Base-by-base conservation (phyloP, 2,329 filamentous ascomycete genomes). In the Calycina marina region DNA sequence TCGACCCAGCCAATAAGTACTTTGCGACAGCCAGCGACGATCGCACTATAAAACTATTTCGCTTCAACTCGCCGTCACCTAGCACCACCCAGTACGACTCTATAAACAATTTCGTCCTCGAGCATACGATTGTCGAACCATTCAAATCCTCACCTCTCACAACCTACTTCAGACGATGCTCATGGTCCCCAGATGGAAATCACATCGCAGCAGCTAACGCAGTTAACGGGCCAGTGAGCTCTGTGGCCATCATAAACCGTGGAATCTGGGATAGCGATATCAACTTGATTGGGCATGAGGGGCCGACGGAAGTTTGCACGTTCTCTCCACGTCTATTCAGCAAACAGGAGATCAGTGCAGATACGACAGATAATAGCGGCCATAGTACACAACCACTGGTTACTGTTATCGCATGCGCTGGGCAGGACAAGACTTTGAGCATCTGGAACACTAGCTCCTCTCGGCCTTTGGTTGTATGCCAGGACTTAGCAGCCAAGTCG, bases 21-120 rank as follows among this genome's bases (percentile, higher is more conserved):
- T 98, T 98, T 57, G 90, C 92, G 11, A 98, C 92, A 0, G 86
- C 92, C 2, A 93, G 85, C 58, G 90, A 98, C 55, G 90, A 98
- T 56, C 76, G 90, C 38, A 88, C 85, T 2, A 93, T 98, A 57
- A 93, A 93, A 55, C 83, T 98, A 47, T 96, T 93, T 57, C 76
- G 86, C 37, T 98, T 94, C 55, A 93, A 82, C 2, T 80, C 88
- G 1, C 86, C 90, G 0, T 71, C 78, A 1, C 82, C 90, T 6
- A 94, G 93, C 53, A 83, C 90, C 20, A 93, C 83, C 1, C 76
- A 88, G 33, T 84, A 96, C 52, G 90, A 98, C 53, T 90, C 93
- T 61, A 75, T 90, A 41, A 92, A 93, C 58, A 98, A 98, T 53
- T 98, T 98, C 53, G 75, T 86, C 24, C 72, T 94, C 32, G 90